Evolutionary conservation across 441 rosid species (phyloP), one percentile per base, ranked within the genome.

Genomic region (Brassica balearica): DNA sequence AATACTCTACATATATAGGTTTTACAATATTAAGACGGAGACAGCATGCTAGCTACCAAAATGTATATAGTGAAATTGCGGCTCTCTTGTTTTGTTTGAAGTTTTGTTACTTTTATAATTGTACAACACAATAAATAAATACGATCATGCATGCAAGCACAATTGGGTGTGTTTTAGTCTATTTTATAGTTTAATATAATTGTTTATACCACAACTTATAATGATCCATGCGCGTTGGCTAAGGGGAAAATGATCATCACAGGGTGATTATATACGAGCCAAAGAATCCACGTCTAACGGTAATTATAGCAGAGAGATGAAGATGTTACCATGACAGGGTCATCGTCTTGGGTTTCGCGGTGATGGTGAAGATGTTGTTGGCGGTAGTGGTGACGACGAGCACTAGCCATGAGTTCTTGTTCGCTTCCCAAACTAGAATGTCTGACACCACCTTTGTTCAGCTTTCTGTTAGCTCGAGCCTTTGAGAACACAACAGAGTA

Each of bases 391-490:
- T 41, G 74, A 46, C 79, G 70, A 23, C 79, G 70, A 27, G 80
- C 64, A 63, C 82, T 34, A 9, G 77, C 78, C 34, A 82, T 22
- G 14, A 86, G 68, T 38, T 87, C 93, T 73, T 78, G 85, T 46
- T 93, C 88, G 59, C 84, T 87, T 20, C 88, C 92, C n/a, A 85
- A 80, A 85, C 92, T 88, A 48, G 77, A 20, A 19, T 82, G 78
- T 68, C 77, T 80, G 14, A 77, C 22, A 6, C 84, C 85, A 27
- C 72, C 85, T 85, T 90, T 91, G 9, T 84, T 87, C 62, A 85
- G 90, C 85, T 92, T 90, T 85, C 87, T 85, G 14, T 88, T 86
- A 6, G 86, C 94, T 0, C 94, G 92, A 74, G 97, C 96, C 68
- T 53, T 80, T 0, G 89, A 69, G 77, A 93, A 92, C 53, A 87